Evolutionary conservation across 1,139 yeast species (phyloP).

Genomic region (Williopsis jadinii): DNA sequence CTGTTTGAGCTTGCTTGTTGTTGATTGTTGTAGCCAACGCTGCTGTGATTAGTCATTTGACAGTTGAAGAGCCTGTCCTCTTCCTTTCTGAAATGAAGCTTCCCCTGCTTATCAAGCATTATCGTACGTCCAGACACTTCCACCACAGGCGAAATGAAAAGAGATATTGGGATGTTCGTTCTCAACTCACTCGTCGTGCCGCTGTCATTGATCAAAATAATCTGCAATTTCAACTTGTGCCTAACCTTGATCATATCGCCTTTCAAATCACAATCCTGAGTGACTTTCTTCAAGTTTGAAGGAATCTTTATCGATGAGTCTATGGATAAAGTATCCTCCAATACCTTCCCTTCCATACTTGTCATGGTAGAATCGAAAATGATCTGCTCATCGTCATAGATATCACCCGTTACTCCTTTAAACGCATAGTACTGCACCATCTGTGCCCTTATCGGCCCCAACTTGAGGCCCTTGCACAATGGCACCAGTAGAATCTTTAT

Average conservation of each 20-base stretch:
- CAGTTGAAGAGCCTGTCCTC: conserved; percentile 29
- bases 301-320: conserved; percentile 46
- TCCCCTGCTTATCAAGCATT: conserved; percentile 42
- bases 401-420: conserved; percentile 30
- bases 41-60: conserved; percentile 8
- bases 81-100: conserved; percentile 38
- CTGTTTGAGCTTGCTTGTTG: conserved; percentile 1
- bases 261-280: conserved; percentile 51
- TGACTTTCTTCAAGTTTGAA: conserved; percentile 39
- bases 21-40: background rate
- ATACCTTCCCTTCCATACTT: conserved; percentile 31
- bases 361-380: conserved; percentile 33
- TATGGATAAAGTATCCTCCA: conserved; percentile 45
- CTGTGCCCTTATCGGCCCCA: conserved; percentile 41
- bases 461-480: conserved; percentile 45
- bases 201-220: conserved; percentile 49
- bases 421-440: conserved; percentile 46
- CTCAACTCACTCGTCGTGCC: conserved; percentile 65
- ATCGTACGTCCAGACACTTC: conserved; percentile 45
- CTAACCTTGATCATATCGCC: conserved; percentile 46
- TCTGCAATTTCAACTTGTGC: conserved; percentile 52
- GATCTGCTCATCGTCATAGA: conserved; percentile 34
- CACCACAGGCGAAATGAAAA: conserved; percentile 54
- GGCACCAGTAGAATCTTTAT: conserved; percentile 52
- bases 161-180: conserved; percentile 56